These are phyloP conservation scores for Alternaria angustiovoidea DNA, from an alignment of 2,329 filamentous ascomycete genomes.

Conservation along the genomic window DNA sequence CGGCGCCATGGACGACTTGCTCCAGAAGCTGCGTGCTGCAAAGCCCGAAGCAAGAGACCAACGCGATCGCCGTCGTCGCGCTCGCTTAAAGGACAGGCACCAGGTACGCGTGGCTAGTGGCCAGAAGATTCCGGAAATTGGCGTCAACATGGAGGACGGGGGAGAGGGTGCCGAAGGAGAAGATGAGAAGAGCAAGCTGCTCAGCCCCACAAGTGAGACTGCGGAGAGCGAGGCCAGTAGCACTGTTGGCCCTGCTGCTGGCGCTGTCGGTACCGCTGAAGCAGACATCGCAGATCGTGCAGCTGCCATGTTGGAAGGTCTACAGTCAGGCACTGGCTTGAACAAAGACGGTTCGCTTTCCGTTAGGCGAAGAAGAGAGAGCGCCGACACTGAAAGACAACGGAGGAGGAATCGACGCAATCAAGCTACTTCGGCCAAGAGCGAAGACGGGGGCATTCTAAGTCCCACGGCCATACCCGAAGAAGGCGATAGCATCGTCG, in stretches of 20 bases:
- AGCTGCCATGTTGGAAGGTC: constrained; percentile 81
- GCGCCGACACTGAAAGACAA: constrained; percentile 79
- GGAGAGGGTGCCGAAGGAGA: constrained; percentile 36
- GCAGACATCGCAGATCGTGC: constrained; percentile 84
- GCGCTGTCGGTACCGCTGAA: constrained; percentile 24
- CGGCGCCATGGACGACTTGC: constrained; percentile 93
- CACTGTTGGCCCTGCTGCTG: constrained; percentile 46
- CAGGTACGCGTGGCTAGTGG: constrained; percentile 89
- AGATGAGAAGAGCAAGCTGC: constrained; percentile 54
- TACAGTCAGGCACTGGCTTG: constrained; percentile 67
- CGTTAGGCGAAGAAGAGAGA: constrained; percentile 73
- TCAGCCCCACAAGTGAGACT: constrained; percentile 59
- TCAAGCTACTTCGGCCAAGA: constrained; percentile 39
- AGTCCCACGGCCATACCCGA: constrained; percentile 46
- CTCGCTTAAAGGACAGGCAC: constrained; percentile 87
- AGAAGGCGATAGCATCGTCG: constrained; percentile 27
- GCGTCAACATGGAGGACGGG: constrained; percentile 58
- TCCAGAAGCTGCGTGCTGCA: constrained; percentile 93
- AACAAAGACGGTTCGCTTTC: constrained; percentile 57
- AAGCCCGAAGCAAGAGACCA: constrained; percentile 90
- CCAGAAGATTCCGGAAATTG: constrained; percentile 81
- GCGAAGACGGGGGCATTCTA: constrained; percentile 45
- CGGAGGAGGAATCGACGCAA: constrained; percentile 68
- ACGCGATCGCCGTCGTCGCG: constrained; percentile 84
- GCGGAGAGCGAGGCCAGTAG: constrained; percentile 36